Base-by-base conservation (phyloP, 805 yeast species). In the Ogataea dorogensis region DNA sequence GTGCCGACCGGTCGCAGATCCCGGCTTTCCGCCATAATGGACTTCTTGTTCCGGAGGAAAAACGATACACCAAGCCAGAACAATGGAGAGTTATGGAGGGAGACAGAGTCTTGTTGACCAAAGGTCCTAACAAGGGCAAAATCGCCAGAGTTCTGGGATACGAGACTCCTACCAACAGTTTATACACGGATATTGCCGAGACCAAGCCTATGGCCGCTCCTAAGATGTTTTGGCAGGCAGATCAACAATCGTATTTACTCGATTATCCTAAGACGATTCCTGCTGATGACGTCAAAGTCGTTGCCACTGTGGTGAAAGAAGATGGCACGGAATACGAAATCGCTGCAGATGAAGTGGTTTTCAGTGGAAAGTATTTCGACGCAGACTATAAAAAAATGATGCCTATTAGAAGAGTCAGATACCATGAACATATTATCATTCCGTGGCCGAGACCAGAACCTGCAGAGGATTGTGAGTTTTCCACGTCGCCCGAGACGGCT, bases 361-460 rank as follows among this genome's bases (percentile, higher is more conserved):
- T 79, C 55, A 73, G 73, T 33, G 95, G 86, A 15, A 63, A 67
- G 33, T 81, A 83, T 55, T 91, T 74, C 59, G 95, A 88, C 54
- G 76, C 75, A 28, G 76, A 81, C 47, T 79, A 81, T 60, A 81
- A 80, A 56, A 70, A 70, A 51, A 74, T 81, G 71, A 63, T 86
- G 67, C 95, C 95, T 19, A 76, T 75, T 41, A 77, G 98, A 61
- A 75, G 77, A 49, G 86, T 89, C 17, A 74, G 73, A 45, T 79
- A 84, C 48, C 80, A 82, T 50, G 76, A 73, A 26, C 73, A 77
- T 34, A 65, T 86, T 35, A 75, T 79, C 16, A 79, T 89, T 33
- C 97, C 97, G 36, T 91, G 95, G 95, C 96, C 96, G 24, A 73
- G 75, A 49, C 89, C 93, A 2, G 77, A 70, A 21, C 64, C 68